Base-by-base conservation (phyloP, 1,284 basidiomycete genomes). In the Apiotrichum sp. region DNA sequence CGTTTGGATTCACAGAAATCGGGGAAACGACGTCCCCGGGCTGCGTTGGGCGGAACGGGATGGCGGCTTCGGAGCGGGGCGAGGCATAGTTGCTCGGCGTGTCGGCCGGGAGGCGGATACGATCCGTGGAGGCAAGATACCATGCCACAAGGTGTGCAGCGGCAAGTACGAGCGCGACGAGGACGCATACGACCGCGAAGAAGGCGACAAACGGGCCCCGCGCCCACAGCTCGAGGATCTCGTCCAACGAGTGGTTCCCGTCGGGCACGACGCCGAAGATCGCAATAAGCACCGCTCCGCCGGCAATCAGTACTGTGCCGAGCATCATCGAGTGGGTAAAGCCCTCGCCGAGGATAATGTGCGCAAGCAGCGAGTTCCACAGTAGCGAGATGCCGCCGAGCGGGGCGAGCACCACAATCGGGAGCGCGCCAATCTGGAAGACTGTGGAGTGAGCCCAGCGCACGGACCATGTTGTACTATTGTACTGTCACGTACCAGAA, bases 351-450 rank as follows among this genome's bases (percentile, higher is more conserved):
- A 97, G 82, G 42, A 97, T 81, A 50, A 95, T 71, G 33, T 86
- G 82, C 9, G 93, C 92, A 64, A 97, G 92, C 66, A 97, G 84
- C 3, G 91, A 91, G 74, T 98, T 98, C 88, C 90, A 97, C 31
- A 97, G 82, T 36, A 98, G 83, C 6, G 90, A 93, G 45, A 82
- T 88, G 1, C 93, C 93, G 22, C 93, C 93, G 2, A 98, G 82
- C 0, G 93, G 93, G 1, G 89, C 91, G 47, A 93, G 86, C 56
- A 95, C 90, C 57, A 93, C 89, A 63, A 95, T 89, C 5, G 91
- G 90, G 9, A 98, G 81, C 1, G 93, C 90, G 6, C 91, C 92
- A 53, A 98, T 93, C 78, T 97, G 93, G 64, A 96, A 90, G 33
- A 97, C 78, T 1, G 90, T 11, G 22, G 10, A 52, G 53, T 32